Conservation (phyloP, 2,329 filamentous ascomycete species). For the Aspergillus ochraceus region DNA sequence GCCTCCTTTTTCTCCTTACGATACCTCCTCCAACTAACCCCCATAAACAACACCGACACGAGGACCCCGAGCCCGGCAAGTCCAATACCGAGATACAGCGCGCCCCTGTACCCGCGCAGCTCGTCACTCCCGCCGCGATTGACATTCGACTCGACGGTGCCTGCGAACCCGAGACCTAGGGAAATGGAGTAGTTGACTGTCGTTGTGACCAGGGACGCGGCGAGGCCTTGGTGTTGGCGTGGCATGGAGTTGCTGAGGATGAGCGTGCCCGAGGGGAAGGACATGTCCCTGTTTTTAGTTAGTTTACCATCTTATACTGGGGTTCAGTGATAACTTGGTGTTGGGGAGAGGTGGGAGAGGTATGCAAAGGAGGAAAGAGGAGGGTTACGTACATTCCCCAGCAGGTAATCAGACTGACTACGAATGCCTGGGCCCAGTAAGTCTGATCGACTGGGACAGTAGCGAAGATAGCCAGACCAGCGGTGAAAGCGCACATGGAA, state of each 20-base stretch:
- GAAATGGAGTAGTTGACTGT: constrained; percentile 70
- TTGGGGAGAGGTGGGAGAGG: not conserved
- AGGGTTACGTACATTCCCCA: constrained; percentile 30
- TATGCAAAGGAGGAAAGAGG: too few species aligned
- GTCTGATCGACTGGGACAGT: constrained; percentile 54
- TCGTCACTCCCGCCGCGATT: constrained; percentile 37
- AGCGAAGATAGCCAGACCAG: constrained; percentile 42
- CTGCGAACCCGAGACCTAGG: constrained; percentile 65
- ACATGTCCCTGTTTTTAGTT: constrained; percentile 60
- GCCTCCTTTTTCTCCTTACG: not conserved
- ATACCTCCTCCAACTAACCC: constrained; percentile 13
- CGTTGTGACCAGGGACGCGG: constrained; percentile 60
- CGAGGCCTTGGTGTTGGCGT: constrained; percentile 52
- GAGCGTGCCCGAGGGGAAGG: constrained; percentile 61
- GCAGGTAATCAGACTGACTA: constrained; percentile 42
- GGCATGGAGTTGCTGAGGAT: constrained; percentile 58
- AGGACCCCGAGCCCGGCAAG: constrained; percentile 27
- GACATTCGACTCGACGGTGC: constrained; percentile 59
- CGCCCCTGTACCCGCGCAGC: constrained; percentile 40
- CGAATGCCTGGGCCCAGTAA: constrained; percentile 67
- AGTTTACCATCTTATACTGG: not conserved
- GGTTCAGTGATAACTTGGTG: not conserved
- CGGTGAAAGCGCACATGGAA: constrained; percentile 41
- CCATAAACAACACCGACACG: constrained; percentile 17
- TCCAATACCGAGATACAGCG: constrained; percentile 42